Percentiles rank a stretch among this genome's conserved stretches.
phyloP scores from a whole-genome alignment of 345 rosid genomes.

The Crucihimalaya himalaica region DNA sequence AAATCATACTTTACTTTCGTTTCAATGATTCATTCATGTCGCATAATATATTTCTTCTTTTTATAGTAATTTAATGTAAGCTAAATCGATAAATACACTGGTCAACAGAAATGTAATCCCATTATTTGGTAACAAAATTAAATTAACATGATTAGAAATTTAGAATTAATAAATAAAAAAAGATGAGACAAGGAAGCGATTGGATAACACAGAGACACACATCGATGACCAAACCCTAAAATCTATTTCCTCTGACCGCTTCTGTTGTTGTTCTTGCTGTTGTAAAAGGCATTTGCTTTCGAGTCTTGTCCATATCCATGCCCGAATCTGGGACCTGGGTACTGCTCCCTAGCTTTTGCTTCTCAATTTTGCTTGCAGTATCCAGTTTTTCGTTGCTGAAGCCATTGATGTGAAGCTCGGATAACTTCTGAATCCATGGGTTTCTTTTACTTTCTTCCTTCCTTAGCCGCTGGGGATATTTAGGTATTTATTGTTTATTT shows the following conservation, averaged over 20 bases:
- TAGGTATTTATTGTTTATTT: background rate
- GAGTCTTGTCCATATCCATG: constrained; percentile 17
- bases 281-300: constrained; percentile 17
- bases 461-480: background rate
- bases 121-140: background rate
- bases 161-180: too few relatives aligned
- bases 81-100: background rate
- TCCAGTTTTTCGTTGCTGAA: background rate
- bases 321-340: constrained; percentile 30
- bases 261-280: background rate
- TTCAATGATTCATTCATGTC: constrained; percentile 24
- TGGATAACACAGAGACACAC: constrained; percentile 33
- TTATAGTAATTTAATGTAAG: background rate
- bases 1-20: background rate
- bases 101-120: too few relatives aligned
- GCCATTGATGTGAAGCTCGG: constrained; percentile 22
- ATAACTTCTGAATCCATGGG: background rate
- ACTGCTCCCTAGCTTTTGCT: background rate
- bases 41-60: background rate
- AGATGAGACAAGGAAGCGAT: constrained; percentile 7
- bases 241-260: constrained; percentile 29
- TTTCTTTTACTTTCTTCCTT: background rate
- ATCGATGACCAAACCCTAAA: constrained; percentile 40
- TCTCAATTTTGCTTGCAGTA: background rate
- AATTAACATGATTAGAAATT: background rate